phyloP scores from a whole-genome alignment of 495 filamentous ascomycete species.

The Aspergillus taichungensis region DNA sequence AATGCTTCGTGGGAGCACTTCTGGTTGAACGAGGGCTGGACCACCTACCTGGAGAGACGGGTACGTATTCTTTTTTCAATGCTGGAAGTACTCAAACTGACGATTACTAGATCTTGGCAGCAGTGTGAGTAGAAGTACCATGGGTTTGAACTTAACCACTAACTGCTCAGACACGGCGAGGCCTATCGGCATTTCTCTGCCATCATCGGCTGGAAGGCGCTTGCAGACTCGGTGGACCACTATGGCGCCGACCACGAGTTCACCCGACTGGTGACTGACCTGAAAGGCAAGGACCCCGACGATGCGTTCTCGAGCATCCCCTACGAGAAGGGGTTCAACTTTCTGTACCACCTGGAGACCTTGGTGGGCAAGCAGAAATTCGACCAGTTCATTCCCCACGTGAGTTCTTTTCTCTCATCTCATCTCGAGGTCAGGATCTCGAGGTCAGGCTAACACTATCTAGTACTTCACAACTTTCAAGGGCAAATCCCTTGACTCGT shows the following conservation, averaged over 20 bases:
- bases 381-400: conserved; percentile 86
- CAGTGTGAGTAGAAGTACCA: conserved; percentile 12
- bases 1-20: conserved; percentile 95
- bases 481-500: conserved; percentile 76
- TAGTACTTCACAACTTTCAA: conserved; percentile 79
- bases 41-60: conserved; percentile 82
- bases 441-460: conserved; percentile 9
- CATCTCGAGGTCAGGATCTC: no score
- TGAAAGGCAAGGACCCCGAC: conserved; percentile 88
- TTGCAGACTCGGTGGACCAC: conserved; percentile 62
- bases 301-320: conserved; percentile 88
- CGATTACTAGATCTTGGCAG: conserved; percentile 15
- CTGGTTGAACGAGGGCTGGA: conserved; percentile 97
- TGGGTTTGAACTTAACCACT: conserved; percentile 6
- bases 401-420: conserved; percentile 16
- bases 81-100: conserved; percentile 3
- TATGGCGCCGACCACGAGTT: conserved; percentile 81
- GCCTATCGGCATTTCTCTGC: conserved; percentile 84
- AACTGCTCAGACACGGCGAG: conserved; percentile 55
- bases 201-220: conserved; percentile 61
- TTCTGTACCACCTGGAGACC: conserved; percentile 77
- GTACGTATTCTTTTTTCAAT: conserved; percentile 22
- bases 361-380: conserved; percentile 79
- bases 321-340: conserved; percentile 64
- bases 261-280: conserved; percentile 77